phyloP scores from a whole-genome alignment of 257 asterid species.

The Penstemon barbatus region DNA sequence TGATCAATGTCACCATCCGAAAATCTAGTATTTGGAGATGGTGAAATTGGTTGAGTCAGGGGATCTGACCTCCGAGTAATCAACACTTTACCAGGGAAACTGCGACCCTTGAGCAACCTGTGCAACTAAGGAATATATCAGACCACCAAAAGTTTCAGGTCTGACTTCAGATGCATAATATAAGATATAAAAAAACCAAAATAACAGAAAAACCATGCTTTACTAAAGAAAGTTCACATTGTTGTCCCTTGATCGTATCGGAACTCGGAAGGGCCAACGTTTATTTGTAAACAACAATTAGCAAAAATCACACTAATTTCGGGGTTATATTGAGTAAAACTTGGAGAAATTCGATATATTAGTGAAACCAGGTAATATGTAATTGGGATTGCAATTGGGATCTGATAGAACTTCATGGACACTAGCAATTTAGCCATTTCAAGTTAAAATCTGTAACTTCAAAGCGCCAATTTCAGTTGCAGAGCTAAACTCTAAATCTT shows the following conservation, averaged over 20 bases:
- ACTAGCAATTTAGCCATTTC: conserved; percentile 3
- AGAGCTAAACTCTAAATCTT: conserved; percentile 1
- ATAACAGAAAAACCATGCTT: neutral
- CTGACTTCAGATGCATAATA: neutral
- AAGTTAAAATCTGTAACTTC: conserved; percentile 20
- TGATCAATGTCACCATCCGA: conserved; percentile 50
- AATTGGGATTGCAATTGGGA: conserved; percentile 13
- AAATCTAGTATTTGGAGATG: conserved; percentile 59
- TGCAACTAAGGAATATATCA: conserved; percentile 22
- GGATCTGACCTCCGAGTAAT: conserved; percentile 74
- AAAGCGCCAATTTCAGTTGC: conserved; percentile 17
- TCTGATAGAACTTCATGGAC: neutral
- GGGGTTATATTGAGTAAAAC: neutral
- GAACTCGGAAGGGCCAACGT: conserved; percentile 1
- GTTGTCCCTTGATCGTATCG: neutral
- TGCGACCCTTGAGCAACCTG: conserved; percentile 95
- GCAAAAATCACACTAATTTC: neutral
- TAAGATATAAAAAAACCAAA: neutral
- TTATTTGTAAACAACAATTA: neutral
- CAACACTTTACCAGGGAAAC: conserved; percentile 93
- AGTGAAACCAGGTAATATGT: neutral
- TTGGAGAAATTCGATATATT: conserved; percentile 4
- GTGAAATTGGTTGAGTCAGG: conserved; percentile 49
- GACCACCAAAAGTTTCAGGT: conserved; percentile 11
- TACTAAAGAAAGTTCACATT: neutral